A percentile compares a stretch with the other conserved stretches of the same genome.
Conservation (phyloP, 1,284 basidiomycete genomes). For the Bjerkandera adusta region DNA sequence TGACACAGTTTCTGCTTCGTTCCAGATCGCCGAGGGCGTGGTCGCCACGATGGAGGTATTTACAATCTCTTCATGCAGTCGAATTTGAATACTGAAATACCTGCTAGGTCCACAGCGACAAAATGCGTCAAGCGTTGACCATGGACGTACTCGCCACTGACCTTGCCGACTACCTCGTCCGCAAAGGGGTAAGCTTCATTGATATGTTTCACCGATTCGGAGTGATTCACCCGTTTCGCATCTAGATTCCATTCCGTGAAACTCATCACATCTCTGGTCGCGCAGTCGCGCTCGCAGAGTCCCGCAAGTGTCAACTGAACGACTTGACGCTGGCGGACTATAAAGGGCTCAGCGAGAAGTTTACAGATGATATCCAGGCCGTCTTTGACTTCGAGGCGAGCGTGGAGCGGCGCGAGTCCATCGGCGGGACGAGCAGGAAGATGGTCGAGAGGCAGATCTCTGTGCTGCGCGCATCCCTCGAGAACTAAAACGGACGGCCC, state of each 20-base stretch:
- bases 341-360: constrained; percentile 73
- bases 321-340: constrained; percentile 82
- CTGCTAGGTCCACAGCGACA: constrained; percentile 78
- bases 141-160: constrained; percentile 98
- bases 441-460: constrained; percentile 87
- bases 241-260: constrained; percentile 90
- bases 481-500: constrained; percentile 4
- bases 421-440: constrained; percentile 85
- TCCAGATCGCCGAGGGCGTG: constrained; percentile 94
- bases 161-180: constrained; percentile 95
- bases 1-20: constrained; percentile 86
- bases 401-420: constrained; percentile 92
- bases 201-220: not conserved
- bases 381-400: constrained; percentile 94
- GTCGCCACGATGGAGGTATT: constrained; percentile 83
- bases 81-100: constrained; percentile 7
- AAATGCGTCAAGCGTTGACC: constrained; percentile 88
- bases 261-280: constrained; percentile 98
- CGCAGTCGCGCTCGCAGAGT: constrained; percentile 92
- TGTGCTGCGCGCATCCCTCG: constrained; percentile 57
- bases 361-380: constrained; percentile 76
- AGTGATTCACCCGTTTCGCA: not conserved
- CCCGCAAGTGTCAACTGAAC: constrained; percentile 77
- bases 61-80: not conserved
- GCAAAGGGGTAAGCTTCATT: constrained; percentile 78